Evolutionary conservation across 2,329 filamentous ascomycete species (phyloP), one percentile per base, ranked within the genome.

Genomic region (Epichloe sp.): DNA sequence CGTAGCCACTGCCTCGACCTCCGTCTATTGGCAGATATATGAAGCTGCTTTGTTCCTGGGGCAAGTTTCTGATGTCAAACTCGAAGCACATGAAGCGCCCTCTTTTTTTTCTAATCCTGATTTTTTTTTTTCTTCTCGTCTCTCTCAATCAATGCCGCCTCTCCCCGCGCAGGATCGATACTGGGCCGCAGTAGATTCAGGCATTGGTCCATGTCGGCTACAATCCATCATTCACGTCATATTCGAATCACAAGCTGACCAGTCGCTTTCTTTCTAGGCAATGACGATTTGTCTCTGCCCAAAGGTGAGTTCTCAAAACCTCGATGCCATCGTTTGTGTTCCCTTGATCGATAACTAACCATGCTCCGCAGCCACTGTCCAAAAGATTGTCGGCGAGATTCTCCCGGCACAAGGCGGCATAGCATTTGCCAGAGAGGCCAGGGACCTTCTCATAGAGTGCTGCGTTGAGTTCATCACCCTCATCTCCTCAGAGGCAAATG

Each of bases 401-500:
- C 78, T 98, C 1, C 83, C 88, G 2, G 72, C 85, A 0, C 80
- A 85, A 47, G 71, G 68, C 14, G 88, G 88, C 48, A 79, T 95
- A 55, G 84, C 86, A 2, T 97, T 97, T 65, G 88, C 90, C 43
- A 96, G 95, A 67, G 93, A 98, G 62, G 90, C 91, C 12, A 85
- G 93, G 54, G 93, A 98, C 64, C 77, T 97, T 3, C 77, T 98
- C 49, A 98, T 98, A 62, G 93, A 97, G 73, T 97, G 93, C 72
- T 98, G 93, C 64, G 91, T 98, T 62, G 93, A 98, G 68, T 98
- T 98, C 68, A 96, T 98, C 68, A 97, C 93, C 17, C 80, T 98
- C 62, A 86, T 98, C 60, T 96, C 90, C n/a, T 95, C 88, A 46
- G 91, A 98, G 72, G 93, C 93, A 55, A 98, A 98, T 69, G 93